Percentiles rank a stretch among this genome's conserved stretches.
Conservation (phyloP, 2,329 filamentous ascomycete species). For the Graphiopsis chlorocephala region DNA sequence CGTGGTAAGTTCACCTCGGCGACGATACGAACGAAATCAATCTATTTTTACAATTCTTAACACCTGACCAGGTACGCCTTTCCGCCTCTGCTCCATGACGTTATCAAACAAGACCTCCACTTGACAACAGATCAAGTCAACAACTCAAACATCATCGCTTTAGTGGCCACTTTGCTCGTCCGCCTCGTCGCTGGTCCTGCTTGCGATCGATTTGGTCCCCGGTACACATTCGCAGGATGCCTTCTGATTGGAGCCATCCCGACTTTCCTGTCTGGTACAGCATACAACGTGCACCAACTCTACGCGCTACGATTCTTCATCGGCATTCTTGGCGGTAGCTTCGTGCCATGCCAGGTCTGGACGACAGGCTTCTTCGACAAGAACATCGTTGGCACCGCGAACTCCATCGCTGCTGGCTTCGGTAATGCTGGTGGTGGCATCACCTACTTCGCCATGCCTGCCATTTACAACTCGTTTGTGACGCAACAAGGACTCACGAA, state of each 20-base stretch:
- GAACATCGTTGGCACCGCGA: conserved; percentile 84
- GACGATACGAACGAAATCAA: background rate
- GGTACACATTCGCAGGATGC: conserved; percentile 72
- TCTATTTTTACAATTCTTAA: background rate
- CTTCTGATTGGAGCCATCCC: conserved; percentile 78
- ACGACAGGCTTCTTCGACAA: conserved; percentile 91
- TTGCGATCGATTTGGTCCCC: conserved; percentile 82
- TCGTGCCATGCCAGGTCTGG: conserved; percentile 89
- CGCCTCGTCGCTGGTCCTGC: conserved; percentile 75
- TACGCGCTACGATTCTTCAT: conserved; percentile 76
- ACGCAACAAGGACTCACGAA: conserved; percentile 56
- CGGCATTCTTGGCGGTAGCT: conserved; percentile 72
- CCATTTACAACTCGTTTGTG: conserved; percentile 76
- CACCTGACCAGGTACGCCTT: conserved; percentile 70
- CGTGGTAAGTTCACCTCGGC: conserved; percentile 53
- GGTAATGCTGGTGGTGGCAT: conserved; percentile 87
- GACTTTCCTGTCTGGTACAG: conserved; percentile 75
- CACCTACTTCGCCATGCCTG: conserved; percentile 92
- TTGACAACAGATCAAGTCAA: conserved; percentile 69
- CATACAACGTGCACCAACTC: conserved; percentile 65
- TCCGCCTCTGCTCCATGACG: conserved; percentile 73
- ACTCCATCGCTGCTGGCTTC: conserved; percentile 78
- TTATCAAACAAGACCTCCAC: conserved; percentile 74
- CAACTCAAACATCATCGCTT: conserved; percentile 87
- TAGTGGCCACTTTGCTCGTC: conserved; percentile 71